Evolutionary conservation across 2,329 filamentous ascomycete species (phyloP).

Genomic region (Alternaria arbusti): DNA sequence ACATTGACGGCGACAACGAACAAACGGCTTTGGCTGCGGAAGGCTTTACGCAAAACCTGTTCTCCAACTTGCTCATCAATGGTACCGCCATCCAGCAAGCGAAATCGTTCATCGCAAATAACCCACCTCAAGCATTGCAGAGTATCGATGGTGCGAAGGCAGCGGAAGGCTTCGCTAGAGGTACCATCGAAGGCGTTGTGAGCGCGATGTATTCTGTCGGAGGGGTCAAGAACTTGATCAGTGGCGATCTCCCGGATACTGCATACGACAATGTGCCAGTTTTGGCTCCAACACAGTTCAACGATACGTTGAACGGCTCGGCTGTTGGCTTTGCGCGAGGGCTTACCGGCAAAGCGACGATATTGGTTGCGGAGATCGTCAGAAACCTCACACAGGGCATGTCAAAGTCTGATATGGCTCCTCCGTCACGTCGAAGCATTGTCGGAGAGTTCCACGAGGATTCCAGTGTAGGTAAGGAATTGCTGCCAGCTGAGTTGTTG

Average conservation of each 20-base stretch:
- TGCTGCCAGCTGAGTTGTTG: neutral
- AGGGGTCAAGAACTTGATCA: slow-evolving; percentile 34
- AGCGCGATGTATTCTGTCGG: slow-evolving; percentile 34
- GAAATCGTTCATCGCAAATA: neutral
- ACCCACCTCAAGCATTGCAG: slow-evolving; percentile 9
- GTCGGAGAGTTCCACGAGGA: neutral
- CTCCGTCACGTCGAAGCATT: slow-evolving; percentile 3
- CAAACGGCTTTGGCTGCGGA: slow-evolving; percentile 26
- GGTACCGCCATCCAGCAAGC: slow-evolving; percentile 22
- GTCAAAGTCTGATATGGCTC: neutral
- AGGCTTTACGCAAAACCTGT: slow-evolving; percentile 27
- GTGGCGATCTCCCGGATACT: slow-evolving; percentile 28
- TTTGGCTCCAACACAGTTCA: slow-evolving; percentile 23
- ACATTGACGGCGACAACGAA: slow-evolving; percentile 12
- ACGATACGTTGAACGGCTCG: slow-evolving; percentile 36
- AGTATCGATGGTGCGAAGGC: slow-evolving; percentile 24
- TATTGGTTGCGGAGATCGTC: slow-evolving; percentile 30
- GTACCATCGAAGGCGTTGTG: slow-evolving; percentile 33
- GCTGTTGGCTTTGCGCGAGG: slow-evolving; percentile 35
- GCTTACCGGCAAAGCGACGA: slow-evolving; percentile 31
- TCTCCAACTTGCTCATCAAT: slow-evolving; percentile 33
- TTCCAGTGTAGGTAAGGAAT: slow-evolving; percentile 23
- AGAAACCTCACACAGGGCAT: slow-evolving; percentile 19
- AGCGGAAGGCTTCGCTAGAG: slow-evolving; percentile 37
- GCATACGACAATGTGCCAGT: slow-evolving; percentile 28